phyloP scores from a whole-genome alignment of 768 basidiomycete species.

The Exsudoporus frostii region DNA sequence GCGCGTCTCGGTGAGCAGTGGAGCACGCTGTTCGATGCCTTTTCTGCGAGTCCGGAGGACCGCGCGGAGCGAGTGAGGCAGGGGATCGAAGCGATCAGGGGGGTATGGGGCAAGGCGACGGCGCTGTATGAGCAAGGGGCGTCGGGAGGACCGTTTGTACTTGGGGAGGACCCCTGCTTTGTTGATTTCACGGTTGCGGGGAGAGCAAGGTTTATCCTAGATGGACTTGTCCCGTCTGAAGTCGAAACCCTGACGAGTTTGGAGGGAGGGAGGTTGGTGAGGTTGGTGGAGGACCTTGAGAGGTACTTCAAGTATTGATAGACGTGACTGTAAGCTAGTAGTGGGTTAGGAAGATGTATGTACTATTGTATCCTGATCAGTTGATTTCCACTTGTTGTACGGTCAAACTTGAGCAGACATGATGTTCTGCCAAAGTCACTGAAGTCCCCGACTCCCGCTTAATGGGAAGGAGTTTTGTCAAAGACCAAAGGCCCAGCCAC shows the following conservation, averaged over 20 bases:
- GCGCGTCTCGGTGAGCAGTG: conserved; percentile 36
- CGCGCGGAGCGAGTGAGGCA: conserved; percentile 22
- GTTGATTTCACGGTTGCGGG: conserved; percentile 22
- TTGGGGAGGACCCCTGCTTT: conserved; percentile 18
- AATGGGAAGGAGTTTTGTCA: too few relatives aligned
- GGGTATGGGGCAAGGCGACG: conserved; percentile 25
- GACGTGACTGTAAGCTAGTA: background rate
- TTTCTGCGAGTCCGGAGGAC: conserved; percentile 24
- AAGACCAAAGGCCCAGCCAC: too few relatives aligned
- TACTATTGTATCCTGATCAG: too few relatives aligned
- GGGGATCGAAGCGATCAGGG: conserved; percentile 18
- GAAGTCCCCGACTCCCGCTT: too few relatives aligned
- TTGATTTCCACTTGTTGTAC: too few relatives aligned
- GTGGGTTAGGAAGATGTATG: too few relatives aligned
- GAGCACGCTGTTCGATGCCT: conserved; percentile 24
- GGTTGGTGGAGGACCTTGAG: background rate
- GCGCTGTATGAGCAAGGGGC: conserved; percentile 9
- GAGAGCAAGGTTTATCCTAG: conserved; percentile 10
- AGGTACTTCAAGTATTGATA: background rate
- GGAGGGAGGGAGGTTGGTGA: background rate
- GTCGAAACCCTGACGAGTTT: background rate
- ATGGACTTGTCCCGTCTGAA: conserved; percentile 12
- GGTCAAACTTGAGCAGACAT: too few relatives aligned
- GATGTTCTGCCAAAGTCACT: too few relatives aligned
- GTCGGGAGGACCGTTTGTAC: background rate